Evolutionary conservation across 805 yeast species (phyloP).

Genomic region (Clavispora fructus): DNA sequence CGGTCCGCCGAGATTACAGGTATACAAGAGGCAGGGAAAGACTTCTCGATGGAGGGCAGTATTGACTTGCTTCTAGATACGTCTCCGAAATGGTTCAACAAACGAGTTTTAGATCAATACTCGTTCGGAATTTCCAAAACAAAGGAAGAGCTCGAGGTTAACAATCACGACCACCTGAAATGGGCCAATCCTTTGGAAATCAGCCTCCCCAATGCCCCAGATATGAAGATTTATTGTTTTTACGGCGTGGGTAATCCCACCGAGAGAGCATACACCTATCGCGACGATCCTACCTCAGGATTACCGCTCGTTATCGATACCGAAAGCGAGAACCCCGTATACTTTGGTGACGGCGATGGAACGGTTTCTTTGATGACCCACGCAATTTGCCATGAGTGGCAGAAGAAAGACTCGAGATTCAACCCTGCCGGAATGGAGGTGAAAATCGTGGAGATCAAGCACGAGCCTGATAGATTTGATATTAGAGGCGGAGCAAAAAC

Average conservation of each 20-base stretch:
- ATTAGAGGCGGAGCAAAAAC: conserved; percentile 96
- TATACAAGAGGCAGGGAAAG: conserved; percentile 18
- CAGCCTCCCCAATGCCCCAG: conserved; percentile 88
- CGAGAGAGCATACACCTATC: conserved; percentile 86
- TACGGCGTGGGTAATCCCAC: conserved; percentile 98
- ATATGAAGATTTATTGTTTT: conserved; percentile 80
- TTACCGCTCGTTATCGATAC: conserved; percentile 70
- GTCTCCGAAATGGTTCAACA: conserved; percentile 73
- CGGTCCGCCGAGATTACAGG: conserved; percentile 12
- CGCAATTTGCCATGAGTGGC: conserved; percentile 89
- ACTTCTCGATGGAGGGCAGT: conserved; percentile 62
- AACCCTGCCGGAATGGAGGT: conserved; percentile 77
- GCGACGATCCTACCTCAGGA: conserved; percentile 50
- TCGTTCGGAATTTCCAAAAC: conserved; percentile 72
- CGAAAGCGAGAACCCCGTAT: conserved; percentile 60
- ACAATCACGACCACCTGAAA: conserved; percentile 67
- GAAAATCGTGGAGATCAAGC: conserved; percentile 82
- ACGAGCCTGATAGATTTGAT: conserved; percentile 91
- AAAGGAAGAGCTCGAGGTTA: conserved; percentile 50
- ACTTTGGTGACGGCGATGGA: conserved; percentile 92
- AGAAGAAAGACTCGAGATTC: conserved; percentile 52
- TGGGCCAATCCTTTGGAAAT: conserved; percentile 97
- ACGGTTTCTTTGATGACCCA: conserved; percentile 87
- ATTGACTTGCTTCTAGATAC: conserved; percentile 59
- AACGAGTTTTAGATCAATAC: conserved; percentile 63